Evolutionary conservation across 176 grass and related monocot species (phyloP), one percentile per base, ranked within the genome.

Genomic region (Zizania latifolia): DNA sequence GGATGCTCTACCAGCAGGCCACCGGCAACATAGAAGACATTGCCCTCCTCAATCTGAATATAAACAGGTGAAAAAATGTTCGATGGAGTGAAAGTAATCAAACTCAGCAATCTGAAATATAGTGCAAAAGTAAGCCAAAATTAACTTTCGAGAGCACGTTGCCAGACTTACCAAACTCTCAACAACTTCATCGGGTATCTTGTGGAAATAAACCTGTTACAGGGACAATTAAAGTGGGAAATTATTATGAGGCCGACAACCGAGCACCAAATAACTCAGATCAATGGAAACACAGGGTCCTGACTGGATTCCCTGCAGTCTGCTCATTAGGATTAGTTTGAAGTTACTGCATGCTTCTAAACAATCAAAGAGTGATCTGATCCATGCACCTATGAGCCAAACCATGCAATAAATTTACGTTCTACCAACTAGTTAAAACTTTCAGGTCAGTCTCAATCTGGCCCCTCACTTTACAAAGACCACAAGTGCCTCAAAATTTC

Each of bases 1-100:
- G 94, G 94, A 82, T 97, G 83, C 54, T 97, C 94, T 74, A 97
- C 90, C 71, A 97, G 83, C 28, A 97, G 83, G 36, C 94, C 94
- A 30, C 94, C 94, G 32, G 94, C 94, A 15, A 97, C 94, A 63
- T 92, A 93, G n/a, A 97, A 84, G 17, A 93, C 94, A 81, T 91
- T 57, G 29, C 94, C 94, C 77, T 92, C 94, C 70, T 85, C 85
- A 29, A 97, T 93, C 94, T 97, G 59, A 74, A 65, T 38, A 41
- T 28, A 71, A 29, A 46, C 26, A 75, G 40, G 32, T 62, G 72
- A 74, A 68, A 84, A 37, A 6, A 21, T 53, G 5, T 2, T 83
- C 28, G 53, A 50, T 19, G 54, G 28, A 61, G 24, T 60, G 8
- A 58, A 43, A 53, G 48, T 10, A 22, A 53, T 53, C 48, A 53